phyloP scores from a whole-genome alignment of 371 early-diverging fungal species.

The Mucor piriformis region DNA sequence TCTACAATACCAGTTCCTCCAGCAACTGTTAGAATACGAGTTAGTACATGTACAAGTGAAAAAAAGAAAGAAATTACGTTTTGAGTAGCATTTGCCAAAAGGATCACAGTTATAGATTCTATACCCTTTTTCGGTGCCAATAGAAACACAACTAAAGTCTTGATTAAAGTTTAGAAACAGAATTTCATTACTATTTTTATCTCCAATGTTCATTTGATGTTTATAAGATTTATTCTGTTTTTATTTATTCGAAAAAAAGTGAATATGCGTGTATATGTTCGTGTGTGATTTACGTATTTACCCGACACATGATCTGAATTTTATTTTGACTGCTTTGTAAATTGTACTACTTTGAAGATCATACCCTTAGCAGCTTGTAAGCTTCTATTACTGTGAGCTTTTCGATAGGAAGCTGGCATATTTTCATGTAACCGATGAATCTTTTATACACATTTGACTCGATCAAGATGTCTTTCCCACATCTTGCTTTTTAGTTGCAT shows the following conservation, averaged over 20 bases:
- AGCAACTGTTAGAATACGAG: slow-evolving; percentile 50
- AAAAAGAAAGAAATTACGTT: slow-evolving; percentile 49
- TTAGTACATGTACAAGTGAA: background rate
- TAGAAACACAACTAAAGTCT: slow-evolving; percentile 90
- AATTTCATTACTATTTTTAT: slow-evolving; percentile 52
- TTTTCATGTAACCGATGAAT: no score
- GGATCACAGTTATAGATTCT: slow-evolving; percentile 93
- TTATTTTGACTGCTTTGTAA: no score
- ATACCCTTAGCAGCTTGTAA: no score
- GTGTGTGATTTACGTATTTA: background rate
- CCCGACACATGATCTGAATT: no score
- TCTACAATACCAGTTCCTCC: slow-evolving; percentile 93
- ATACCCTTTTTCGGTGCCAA: slow-evolving; percentile 84
- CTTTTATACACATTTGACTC: no score
- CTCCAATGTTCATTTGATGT: slow-evolving; percentile 22
- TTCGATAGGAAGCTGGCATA: no score
- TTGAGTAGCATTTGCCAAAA: slow-evolving; percentile 89
- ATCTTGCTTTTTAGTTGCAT: no score
- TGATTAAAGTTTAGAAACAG: slow-evolving; percentile 90
- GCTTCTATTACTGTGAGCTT: no score
- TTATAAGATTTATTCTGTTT: background rate
- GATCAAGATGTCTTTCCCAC: no score
- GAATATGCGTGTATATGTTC: background rate
- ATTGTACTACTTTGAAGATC: no score
- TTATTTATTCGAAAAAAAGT: background rate